Conservation (phyloP, 2,329 filamentous ascomycete species). For the Pleoardoris graminearum region DNA sequence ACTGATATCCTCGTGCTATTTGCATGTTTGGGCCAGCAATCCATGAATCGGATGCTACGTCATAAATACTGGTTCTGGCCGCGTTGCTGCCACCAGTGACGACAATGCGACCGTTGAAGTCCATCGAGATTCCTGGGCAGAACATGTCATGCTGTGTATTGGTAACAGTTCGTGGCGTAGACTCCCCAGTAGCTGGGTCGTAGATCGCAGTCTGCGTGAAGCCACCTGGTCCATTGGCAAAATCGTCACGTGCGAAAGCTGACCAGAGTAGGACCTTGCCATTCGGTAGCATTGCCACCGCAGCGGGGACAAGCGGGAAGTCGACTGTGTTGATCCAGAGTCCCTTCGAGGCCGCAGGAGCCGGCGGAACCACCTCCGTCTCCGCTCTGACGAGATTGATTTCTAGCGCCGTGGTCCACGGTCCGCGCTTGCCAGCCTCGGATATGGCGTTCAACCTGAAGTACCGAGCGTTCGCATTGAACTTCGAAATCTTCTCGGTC, state of each 20-base stretch:
- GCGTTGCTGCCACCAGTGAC: slow-evolving; percentile 60
- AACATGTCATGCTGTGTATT: slow-evolving; percentile 60
- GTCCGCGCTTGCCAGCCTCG: slow-evolving; percentile 24
- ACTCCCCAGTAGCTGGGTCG: slow-evolving; percentile 5
- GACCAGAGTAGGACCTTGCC: slow-evolving; percentile 35
- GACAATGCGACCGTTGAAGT: slow-evolving; percentile 54
- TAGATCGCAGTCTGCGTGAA: slow-evolving; percentile 9
- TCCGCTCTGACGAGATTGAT: slow-evolving; percentile 20
- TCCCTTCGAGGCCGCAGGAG: slow-evolving; percentile 26
- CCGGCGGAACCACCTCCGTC: slow-evolving; percentile 10
- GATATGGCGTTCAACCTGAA: slow-evolving; percentile 20
- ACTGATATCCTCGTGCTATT: slow-evolving; percentile 63
- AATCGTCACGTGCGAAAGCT: slow-evolving; percentile 21
- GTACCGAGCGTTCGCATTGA: slow-evolving; percentile 18
- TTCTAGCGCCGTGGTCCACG: slow-evolving; percentile 21
- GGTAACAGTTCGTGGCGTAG: slow-evolving; percentile 23
- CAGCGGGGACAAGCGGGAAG: slow-evolving; percentile 32
- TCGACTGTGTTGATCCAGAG: slow-evolving; percentile 33
- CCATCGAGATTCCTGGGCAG: slow-evolving; percentile 58
- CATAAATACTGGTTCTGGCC: slow-evolving; percentile 49
- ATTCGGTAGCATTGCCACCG: slow-evolving; percentile 27
- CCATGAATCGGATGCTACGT: slow-evolving; percentile 53
- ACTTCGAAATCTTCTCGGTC: slow-evolving; percentile 17
- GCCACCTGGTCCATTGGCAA: slow-evolving; percentile 18
- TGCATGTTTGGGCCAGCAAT: slow-evolving; percentile 54